Evolutionary conservation across 192 early-diverging fungal genomes (phyloP).

Genomic region (Ramicandelaber brevisporus): DNA sequence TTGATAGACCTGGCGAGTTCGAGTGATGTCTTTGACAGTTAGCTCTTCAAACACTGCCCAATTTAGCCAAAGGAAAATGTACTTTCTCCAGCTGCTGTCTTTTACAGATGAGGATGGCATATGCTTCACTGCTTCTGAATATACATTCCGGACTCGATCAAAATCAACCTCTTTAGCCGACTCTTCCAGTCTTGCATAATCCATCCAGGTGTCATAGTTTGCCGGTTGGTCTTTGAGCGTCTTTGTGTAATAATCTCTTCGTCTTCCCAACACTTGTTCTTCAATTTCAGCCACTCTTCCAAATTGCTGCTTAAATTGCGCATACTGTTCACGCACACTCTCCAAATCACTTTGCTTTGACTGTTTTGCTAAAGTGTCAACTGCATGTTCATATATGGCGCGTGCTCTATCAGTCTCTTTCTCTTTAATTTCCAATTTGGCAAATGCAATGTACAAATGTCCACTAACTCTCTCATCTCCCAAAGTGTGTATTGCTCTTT

Average conservation of each 20-base stretch:
- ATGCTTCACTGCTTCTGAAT: constrained; percentile 83
- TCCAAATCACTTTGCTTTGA: constrained; percentile 50
- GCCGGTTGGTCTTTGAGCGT: constrained; percentile 36
- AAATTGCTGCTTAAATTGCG: constrained; percentile 91
- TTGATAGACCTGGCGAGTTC: constrained; percentile 62
- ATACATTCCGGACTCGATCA: constrained; percentile 69
- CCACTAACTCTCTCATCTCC: constrained; percentile 83
- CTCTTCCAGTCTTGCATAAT: constrained; percentile 81
- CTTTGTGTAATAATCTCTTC: constrained; percentile 76
- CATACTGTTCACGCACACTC: constrained; percentile 80
- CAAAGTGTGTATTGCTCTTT: constrained; percentile 59
- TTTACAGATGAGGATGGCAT: constrained; percentile 69
- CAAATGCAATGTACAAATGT: constrained; percentile 86
- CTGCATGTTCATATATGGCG: constrained; percentile 84
- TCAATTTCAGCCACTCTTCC: constrained; percentile 76
- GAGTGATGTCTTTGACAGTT: constrained; percentile 47
- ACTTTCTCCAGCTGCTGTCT: constrained; percentile 81
- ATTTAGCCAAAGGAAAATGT: constrained; percentile 97
- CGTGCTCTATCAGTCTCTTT: constrained; percentile 84
- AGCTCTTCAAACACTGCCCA: constrained; percentile 94
- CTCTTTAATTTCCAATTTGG: constrained; percentile 74
- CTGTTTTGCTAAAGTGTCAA: constrained; percentile 61
- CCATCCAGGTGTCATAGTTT: constrained; percentile 98
- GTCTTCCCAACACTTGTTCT: constrained; percentile 65
- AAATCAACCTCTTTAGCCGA: constrained; percentile 26